Evolutionary conservation across 1,284 basidiomycete species (phyloP), one percentile per base, ranked within the genome.

Genomic region (Cryptococcus sp.): DNA sequence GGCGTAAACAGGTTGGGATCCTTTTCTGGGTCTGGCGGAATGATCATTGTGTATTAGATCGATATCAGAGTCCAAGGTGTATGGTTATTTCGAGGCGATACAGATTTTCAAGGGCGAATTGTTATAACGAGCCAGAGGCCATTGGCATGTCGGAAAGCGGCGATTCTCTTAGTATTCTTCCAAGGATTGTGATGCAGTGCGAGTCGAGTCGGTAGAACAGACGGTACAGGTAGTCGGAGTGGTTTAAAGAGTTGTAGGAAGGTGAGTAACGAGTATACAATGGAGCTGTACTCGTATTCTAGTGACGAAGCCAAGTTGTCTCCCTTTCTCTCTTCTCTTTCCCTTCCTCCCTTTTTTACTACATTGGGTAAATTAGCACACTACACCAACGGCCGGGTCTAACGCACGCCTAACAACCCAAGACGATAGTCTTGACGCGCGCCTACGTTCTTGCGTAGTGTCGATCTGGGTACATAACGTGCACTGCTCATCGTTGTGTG

Each of bases 11-110:
- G 50, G 46, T 64, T 57, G 14, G 72, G 69, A 49, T 72, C 72
- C 57, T 76, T 76, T 54, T 76, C 74, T 2, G 70, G 59, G 61
- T 76, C 74, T 41, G 72, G 72, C 3, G 74, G 74, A 54, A 76
- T 71, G 56, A 76, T 76, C 74, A 76, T 76, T 50, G 14, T 48
- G 52, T 39, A 16, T 19, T 39, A 39, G 5, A 16, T 19, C 14
- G 14, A 39, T 39, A 19, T 39, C n/a, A n/a, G n/a, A n/a, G n/a
- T n/a, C n/a, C n/a, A 39, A 19, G 18, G 16, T 4, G 36, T 39
- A 19, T 5, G 14, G 16, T 34, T 34, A 39, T 39, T 4, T 19
- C 14, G 18, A 7, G 11, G 28, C 28, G 36, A n/a, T 7, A 39
- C 18, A n/a, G 18, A 16, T 39, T 39, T 39, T 39, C 4, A 39